Evolutionary conservation across 2,329 filamentous ascomycete species (phyloP).

Genomic region (Xylaria sp.): DNA sequence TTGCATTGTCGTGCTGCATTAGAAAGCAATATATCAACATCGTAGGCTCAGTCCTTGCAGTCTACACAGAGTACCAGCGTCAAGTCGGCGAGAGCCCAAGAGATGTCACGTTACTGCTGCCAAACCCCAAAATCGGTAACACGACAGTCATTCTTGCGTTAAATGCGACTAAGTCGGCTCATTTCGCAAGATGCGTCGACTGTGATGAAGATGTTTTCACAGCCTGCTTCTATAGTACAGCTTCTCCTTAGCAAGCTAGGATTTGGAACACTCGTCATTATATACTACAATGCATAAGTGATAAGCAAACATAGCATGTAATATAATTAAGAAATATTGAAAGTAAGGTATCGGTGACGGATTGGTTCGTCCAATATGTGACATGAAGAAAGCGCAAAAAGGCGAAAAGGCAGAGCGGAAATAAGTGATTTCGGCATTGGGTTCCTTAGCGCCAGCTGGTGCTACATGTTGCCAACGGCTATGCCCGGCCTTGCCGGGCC

Average conservation of each 20-base stretch:
- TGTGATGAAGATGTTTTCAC: neutral
- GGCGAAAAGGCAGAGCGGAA: neutral
- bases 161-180: neutral
- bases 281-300: neutral
- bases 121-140: conserved; percentile 3
- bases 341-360: neutral
- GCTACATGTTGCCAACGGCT: neutral
- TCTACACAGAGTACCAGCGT: conserved; percentile 1
- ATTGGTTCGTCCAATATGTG: neutral
- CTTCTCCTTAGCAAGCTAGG: neutral
- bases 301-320: neutral
- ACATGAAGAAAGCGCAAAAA: neutral
- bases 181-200: conserved; percentile 2
- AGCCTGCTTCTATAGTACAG: neutral
- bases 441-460: conserved; percentile 26
- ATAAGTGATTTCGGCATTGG: neutral
- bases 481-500: conserved; percentile 7
- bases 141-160: neutral
- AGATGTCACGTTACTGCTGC: conserved; percentile 36
- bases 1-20: conserved; percentile 15
- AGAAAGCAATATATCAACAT: conserved; percentile 19
- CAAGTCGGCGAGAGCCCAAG: neutral
- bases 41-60: conserved; percentile 6
- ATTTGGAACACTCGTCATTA: neutral
- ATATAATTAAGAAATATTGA: neutral